Conservation (phyloP, 31 red algal genomes). For the Odonthalia washingtoniensis region DNA sequence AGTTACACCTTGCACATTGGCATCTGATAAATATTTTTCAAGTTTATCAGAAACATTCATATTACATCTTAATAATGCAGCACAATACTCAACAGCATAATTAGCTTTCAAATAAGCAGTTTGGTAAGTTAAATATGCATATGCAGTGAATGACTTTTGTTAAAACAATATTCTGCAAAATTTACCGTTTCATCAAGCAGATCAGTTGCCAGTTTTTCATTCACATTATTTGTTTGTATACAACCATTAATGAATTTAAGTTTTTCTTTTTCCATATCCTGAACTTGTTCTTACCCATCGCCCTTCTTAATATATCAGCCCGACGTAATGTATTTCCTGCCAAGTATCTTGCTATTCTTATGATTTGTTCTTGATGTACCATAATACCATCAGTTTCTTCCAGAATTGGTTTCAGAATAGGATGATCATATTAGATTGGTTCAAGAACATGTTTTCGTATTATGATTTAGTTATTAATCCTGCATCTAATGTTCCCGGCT, state of each 20-base stretch:
- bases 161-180: slow-evolving; percentile 99
- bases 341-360: slow-evolving; percentile 76
- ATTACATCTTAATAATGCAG: slow-evolving; percentile 78
- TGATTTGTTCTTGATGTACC: slow-evolving; percentile 97
- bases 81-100: slow-evolving; percentile 87
- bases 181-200: slow-evolving; percentile 71
- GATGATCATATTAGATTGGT: too few species aligned
- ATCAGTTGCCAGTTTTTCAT: slow-evolving; percentile 45
- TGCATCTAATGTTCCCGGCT: slow-evolving; percentile 94
- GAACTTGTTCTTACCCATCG: slow-evolving; percentile 76
- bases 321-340: slow-evolving; percentile 81
- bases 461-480: slow-evolving; percentile 89
- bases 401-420: slow-evolving; percentile 82
- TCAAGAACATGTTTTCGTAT: slow-evolving; percentile 80
- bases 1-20: slow-evolving; percentile 50
- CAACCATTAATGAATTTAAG: slow-evolving; percentile 78
- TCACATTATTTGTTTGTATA: too few species aligned
- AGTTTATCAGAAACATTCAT: slow-evolving; percentile 81
- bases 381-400: slow-evolving; percentile 87
- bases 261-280: slow-evolving; percentile 87
- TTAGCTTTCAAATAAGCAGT: slow-evolving; percentile 97
- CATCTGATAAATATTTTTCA: slow-evolving; percentile 74
- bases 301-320: slow-evolving; percentile 88
- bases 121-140: slow-evolving; percentile 93
- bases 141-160: slow-evolving; percentile 98